Evolutionary conservation across 441 rosid species (phyloP).

Genomic region (Corymbia calophylla): DNA sequence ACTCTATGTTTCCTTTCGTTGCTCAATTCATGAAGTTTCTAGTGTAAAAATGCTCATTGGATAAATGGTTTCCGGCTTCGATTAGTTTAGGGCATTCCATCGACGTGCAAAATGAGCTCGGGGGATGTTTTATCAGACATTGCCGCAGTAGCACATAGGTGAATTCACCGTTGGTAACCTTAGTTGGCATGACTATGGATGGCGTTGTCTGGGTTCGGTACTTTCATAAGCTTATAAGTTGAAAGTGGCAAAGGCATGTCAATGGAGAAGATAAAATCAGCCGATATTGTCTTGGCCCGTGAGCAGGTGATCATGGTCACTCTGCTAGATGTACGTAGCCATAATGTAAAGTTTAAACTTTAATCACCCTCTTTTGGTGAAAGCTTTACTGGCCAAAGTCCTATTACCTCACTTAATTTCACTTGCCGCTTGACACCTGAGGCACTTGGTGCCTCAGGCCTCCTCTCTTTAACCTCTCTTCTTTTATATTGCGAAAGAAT

Average conservation of each 20-base stretch:
- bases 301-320: not conserved
- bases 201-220: not conserved
- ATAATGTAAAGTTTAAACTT: not conserved
- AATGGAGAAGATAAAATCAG: not conserved
- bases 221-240: not conserved
- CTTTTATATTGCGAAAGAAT: not conserved
- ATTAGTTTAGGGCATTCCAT: not conserved
- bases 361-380: not conserved
- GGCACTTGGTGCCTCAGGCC: not conserved
- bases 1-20: not conserved
- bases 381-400: not conserved
- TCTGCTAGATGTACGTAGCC: not conserved
- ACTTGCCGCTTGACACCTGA: not conserved
- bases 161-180: not conserved
- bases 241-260: not conserved
- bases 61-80: not conserved
- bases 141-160: not conserved
- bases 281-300: not conserved
- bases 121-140: not conserved
- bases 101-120: fast-evolving
- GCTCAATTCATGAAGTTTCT: not conserved
- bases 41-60: not conserved
- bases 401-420: not conserved
- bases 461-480: not conserved
- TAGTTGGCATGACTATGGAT: not conserved